Base-by-base conservation (phyloP, 768 basidiomycete genomes). In the Tricholoma sp. region DNA sequence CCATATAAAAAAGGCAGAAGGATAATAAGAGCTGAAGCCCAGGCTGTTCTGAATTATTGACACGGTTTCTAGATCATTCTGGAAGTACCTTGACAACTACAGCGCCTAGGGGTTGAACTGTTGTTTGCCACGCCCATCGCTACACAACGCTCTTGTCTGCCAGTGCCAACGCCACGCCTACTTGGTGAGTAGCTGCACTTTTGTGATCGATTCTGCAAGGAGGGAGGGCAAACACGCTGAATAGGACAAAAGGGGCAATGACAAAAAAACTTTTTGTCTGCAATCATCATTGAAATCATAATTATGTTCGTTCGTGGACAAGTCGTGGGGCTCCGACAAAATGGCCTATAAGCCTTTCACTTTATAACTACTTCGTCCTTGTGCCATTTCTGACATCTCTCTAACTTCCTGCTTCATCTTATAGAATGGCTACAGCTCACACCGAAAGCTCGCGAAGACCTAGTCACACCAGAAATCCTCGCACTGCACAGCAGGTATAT, bases 361-460 rank as follows among this genome's bases (percentile, higher is more conserved):
- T 60, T 58, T 64, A 64, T 64, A 64, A 62, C 57, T 24, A 44
- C 53, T 24, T 57, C 44, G 47, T 61, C 57, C 20, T 59, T 57
- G 45, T 18, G 41, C 20, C 29, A 54, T 62, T 41, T 36, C 58
- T 64, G 34, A 56, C 58, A 13, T 29, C 10, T 47, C 13, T 57
- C 17, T 58, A 45, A 57, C 52, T 51, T 41, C 15, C 57, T 57
- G 52, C 17, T n/a, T 24, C 47, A 4, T 13, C 44, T 33, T 50
- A 17, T 53, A 37, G 29, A 39, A 65, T 65, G 64, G 59, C 64
- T 32, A 33, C 57, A 52, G 54, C 58, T 17, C 56, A 59, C 10
- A 48, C 60, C 33, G 66, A 64, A 41, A 52, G 56, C 20, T 59
- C 58, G 31, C 61, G 59, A 34, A 62, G 60, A 47, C 53, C 63